Conservation (phyloP, 495 filamentous ascomycete species). For the Apiosordaria backusii region DNA sequence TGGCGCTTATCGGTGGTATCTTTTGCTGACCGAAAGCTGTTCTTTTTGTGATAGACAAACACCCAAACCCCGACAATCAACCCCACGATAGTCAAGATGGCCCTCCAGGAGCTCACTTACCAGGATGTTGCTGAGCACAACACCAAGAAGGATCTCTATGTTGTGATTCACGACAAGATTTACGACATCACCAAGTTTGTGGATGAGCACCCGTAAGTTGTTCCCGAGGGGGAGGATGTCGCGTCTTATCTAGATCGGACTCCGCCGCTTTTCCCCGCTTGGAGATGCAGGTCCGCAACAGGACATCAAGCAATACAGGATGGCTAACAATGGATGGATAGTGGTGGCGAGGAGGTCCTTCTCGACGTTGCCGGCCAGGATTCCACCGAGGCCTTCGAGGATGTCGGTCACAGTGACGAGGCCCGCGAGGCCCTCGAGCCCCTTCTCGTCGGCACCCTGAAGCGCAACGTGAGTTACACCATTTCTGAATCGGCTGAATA, state of each 20-base stretch:
- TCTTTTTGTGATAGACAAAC: slow-evolving; percentile 18
- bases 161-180: slow-evolving; percentile 94
- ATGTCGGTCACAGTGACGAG: slow-evolving; percentile 99
- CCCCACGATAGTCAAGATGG: slow-evolving; percentile 51
- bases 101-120: slow-evolving; percentile 72
- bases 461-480: slow-evolving; percentile 65
- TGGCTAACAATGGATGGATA: slow-evolving; percentile 39
- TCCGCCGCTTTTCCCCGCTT: neutral
- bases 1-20: neutral
- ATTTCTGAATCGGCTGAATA: slow-evolving; percentile 1
- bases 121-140: slow-evolving; percentile 81
- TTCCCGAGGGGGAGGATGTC: neutral
- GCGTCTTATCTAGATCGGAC: neutral
- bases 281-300: neutral
- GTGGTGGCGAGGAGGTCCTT: slow-evolving; percentile 96
- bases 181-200: slow-evolving; percentile 87
- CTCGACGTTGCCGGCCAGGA: slow-evolving; percentile 96
- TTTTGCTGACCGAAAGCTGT: slow-evolving; percentile 24
- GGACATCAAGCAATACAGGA: neutral
- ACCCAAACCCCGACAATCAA: slow-evolving; percentile 10
- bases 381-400: slow-evolving; percentile 97
- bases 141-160: slow-evolving; percentile 91
- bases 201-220: slow-evolving; percentile 97
- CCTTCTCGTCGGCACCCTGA: slow-evolving; percentile 74
- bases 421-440: slow-evolving; percentile 88